A percentile compares a stretch with the other conserved stretches of the same genome.
These are phyloP conservation scores for Meyerozyma guilliermondii DNA, from an alignment of 1,139 yeast species.

Conservation along the genomic window DNA sequence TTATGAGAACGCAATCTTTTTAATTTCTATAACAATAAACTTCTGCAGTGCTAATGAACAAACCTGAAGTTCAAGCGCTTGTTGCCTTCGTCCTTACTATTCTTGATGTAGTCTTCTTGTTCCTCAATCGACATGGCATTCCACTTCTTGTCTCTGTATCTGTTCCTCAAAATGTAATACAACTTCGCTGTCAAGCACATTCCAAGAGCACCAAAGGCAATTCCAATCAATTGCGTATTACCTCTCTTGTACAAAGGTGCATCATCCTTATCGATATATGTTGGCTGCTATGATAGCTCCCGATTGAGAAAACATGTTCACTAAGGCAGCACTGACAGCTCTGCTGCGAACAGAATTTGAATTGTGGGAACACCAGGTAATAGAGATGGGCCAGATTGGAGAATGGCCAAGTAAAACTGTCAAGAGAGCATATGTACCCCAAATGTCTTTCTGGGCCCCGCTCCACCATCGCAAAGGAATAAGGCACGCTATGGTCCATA, in stretches of 20 bases:
- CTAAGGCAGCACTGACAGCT: slow-evolving; percentile 20
- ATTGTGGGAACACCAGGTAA: slow-evolving; percentile 18
- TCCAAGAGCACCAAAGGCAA: slow-evolving; percentile 15
- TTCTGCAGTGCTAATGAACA: slow-evolving; percentile 10
- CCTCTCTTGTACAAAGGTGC: slow-evolving; percentile 14
- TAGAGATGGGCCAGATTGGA: slow-evolving; percentile 16
- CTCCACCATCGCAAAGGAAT: slow-evolving; percentile 16
- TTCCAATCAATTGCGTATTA: slow-evolving; percentile 9
- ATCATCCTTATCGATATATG: slow-evolving; percentile 12
- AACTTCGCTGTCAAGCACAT: slow-evolving; percentile 11
- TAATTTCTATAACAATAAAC: background rate
- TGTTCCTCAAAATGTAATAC: slow-evolving; percentile 47
- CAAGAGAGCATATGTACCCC: slow-evolving; percentile 16
- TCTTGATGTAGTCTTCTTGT: slow-evolving; percentile 35
- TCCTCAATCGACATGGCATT: slow-evolving; percentile 41
- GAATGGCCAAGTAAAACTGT: slow-evolving; percentile 19
- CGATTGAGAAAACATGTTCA: slow-evolving; percentile 17
- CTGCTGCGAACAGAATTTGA: slow-evolving; percentile 17
- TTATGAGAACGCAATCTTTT: too few relatives aligned
- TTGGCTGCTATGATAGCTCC: slow-evolving; percentile 14
- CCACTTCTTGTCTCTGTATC: slow-evolving; percentile 44
- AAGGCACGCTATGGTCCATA: slow-evolving; percentile 10
- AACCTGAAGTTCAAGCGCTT: slow-evolving; percentile 50
- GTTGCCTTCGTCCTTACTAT: slow-evolving; percentile 48
- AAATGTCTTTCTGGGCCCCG: slow-evolving; percentile 12